phyloP scores from a whole-genome alignment of 148 eudicot species.

The Rhododendron ovatum region DNA sequence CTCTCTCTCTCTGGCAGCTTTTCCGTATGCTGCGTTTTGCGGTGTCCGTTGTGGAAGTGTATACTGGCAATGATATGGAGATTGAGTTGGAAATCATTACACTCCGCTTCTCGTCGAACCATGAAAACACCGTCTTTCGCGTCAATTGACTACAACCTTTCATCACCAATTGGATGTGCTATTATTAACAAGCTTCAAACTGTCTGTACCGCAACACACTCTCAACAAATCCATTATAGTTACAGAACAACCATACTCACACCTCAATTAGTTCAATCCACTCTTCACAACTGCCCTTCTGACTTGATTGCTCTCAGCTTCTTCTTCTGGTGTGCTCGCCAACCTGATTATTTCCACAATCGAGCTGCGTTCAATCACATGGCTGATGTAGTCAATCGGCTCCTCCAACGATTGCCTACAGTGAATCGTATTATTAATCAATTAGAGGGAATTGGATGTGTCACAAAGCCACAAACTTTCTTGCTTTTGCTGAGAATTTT shows the following conservation, averaged over 20 bases:
- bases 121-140: neutral
- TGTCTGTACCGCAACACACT: neutral
- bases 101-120: neutral
- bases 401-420: conserved; percentile 20
- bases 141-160: neutral
- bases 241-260: neutral
- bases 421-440: conserved; percentile 21
- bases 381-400: conserved; percentile 30
- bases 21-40: neutral
- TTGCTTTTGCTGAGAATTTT: conserved; percentile 43
- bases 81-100: neutral
- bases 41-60: neutral
- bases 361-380: conserved; percentile 26
- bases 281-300: conserved; percentile 38
- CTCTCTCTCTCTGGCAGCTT: neutral
- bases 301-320: conserved; percentile 44
- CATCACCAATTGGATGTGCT: neutral
- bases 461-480: conserved; percentile 39
- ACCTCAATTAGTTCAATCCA: conserved; percentile 34
- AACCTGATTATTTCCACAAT: conserved; percentile 44
- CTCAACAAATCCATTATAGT: neutral
- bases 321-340: conserved; percentile 56
- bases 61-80: conserved; percentile 13
- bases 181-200: neutral
- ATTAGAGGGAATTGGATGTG: conserved; percentile 30